Conservation (phyloP, 2,329 filamentous ascomycete species). For the Fusarium sp. region DNA sequence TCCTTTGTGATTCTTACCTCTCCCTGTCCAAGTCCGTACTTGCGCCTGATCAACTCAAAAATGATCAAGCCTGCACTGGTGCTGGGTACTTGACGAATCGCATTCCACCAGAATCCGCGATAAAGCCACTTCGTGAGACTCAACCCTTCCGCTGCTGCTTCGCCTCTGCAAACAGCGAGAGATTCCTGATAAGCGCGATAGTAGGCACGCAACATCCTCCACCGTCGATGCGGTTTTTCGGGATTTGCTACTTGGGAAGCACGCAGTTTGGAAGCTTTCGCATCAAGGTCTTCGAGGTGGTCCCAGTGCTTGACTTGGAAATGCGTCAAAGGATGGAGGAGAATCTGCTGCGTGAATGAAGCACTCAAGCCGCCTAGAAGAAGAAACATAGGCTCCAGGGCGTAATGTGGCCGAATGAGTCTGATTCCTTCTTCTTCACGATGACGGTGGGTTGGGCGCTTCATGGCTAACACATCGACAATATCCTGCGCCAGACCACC, state of each 20-base stretch:
- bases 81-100: conserved; percentile 78
- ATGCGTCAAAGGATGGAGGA: conserved; percentile 77
- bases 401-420: conserved; percentile 78
- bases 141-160: conserved; percentile 67
- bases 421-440: conserved; percentile 48
- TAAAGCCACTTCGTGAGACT: conserved; percentile 74
- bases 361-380: conserved; percentile 75
- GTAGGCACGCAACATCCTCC: conserved; percentile 71
- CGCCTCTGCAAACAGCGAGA: conserved; percentile 66
- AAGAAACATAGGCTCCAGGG: conserved; percentile 78
- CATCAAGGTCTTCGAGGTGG: conserved; percentile 77
- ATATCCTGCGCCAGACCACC: conserved; percentile 65
- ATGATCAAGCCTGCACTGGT: conserved; percentile 82
- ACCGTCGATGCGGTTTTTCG: conserved; percentile 52
- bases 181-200: conserved; percentile 78
- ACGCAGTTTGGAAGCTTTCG: conserved; percentile 62
- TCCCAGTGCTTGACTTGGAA: conserved; percentile 80
- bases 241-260: conserved; percentile 48
- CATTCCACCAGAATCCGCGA: conserved; percentile 77
- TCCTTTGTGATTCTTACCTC: conserved; percentile 74
- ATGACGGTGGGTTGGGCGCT: conserved; percentile 52
- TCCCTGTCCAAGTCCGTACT: conserved; percentile 73
- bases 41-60: conserved; percentile 79
- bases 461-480: conserved; percentile 61
- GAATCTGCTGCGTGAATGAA: conserved; percentile 73